Base-by-base conservation (phyloP, 2,329 filamentous ascomycete genomes). In the Onygenales sp. region DNA sequence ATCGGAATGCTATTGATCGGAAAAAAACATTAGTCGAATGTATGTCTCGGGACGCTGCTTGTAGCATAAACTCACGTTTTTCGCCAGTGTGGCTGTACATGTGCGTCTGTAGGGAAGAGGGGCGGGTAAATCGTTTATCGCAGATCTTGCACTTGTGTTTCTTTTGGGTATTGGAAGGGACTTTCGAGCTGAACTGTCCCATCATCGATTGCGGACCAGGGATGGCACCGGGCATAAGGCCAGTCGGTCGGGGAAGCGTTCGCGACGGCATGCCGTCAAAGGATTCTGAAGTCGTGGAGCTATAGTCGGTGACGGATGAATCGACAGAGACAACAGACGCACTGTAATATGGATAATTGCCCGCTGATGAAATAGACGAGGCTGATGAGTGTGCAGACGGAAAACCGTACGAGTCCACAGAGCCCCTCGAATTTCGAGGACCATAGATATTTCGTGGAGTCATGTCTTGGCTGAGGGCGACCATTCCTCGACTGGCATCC, bases 91-190 rank as follows among this genome's bases (percentile, higher is more conserved):
- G 92, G 72, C 90, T 95, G 74, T 96, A 96, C 87, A 96, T 96
- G 69, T 97, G 92, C 35, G 92, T 97, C 69, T 96, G 92, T 41
- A 97, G 72, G 11, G 92, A 96, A 67, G 90, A 95, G 1, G 92
- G 92, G 52, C 92, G 82, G 2, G 92, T 96, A 70, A 97, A 97
- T 43, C 92, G 84, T 80, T 97, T 96, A 72, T 96, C 92, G 76
- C 92, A 97, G 56, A 97, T 88, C 75, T 95, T 96, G 81, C 92
- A 97, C 78, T 96, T 96, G 76, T 97, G 93, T 79, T 97, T 97
- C 83, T 97, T 97, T 69, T 96, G 90, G 8, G 92, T 93, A 73
- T 89, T 95, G 14, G 89, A 91, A 0, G 90, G 91, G 51, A 96
- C 85, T 74, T 96, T 96, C 58, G 92, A 96, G 73, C 89, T 96